Evolutionary conservation across 768 basidiomycete genomes (phyloP), one percentile per base, ranked within the genome.

Genomic region (Tulasnella sp.): DNA sequence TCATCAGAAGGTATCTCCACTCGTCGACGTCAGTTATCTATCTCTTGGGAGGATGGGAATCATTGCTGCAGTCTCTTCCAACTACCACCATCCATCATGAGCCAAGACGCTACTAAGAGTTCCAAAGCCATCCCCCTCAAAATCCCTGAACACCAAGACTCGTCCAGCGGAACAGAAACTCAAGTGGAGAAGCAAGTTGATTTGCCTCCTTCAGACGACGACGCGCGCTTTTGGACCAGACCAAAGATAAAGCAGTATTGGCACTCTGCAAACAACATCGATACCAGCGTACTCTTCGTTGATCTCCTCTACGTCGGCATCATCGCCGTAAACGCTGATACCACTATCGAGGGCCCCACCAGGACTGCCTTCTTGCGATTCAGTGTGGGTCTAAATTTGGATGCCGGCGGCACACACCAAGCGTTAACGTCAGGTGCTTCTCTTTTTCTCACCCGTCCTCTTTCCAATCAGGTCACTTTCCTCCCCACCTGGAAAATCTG

Each of bases 301-400:
- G 73, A 74, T 52, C 58, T 74, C 3, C 52, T 74, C 42, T 74
- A 74, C 52, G 73, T 74, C 58, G 73, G 73, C 14, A 74, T 74
- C 58, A 74, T 74, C 39, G 73, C 73, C n/a, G 73, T 74, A 38
- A 74, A 54, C 34, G 73, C 45, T 15, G 73, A 74, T 34, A 74
- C 45, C 45, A 52, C 73, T 4, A 49, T 34, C 52, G 73, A 74
- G 39, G 29, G 64, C 64, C 73, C 49, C 31, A 74, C 29, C 3
- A 37, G 37, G 14, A 36, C 6, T 29, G 45, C 49, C 3, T 67
- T 74, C 22, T 40, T 74, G 38, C 49, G 52, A 31, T 74, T 74
- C 25, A 64, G 73, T 15, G 73, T 74, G 52, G 12, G 73, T 58
- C 22, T 34, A 17, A 19, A 37, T 34, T 12, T 36, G 17, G 34